A percentile compares a stretch with the other conserved stretches of the same genome.
phyloP scores from a whole-genome alignment of 306 rosid species.

The Medicago lupulina region DNA sequence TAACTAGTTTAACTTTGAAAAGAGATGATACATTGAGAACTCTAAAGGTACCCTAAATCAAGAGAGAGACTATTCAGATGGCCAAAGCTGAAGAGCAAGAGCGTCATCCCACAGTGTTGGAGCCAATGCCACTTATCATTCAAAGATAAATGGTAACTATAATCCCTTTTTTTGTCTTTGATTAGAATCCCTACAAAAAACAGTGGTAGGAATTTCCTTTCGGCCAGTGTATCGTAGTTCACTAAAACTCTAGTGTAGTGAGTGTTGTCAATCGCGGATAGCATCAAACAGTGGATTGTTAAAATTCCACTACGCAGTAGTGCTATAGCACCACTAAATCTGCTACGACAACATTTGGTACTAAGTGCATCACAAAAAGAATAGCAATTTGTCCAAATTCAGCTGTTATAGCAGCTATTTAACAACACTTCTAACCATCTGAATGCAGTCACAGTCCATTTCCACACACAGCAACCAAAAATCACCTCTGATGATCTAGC shows the following conservation, averaged over 20 bases:
- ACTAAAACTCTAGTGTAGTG: too few species aligned
- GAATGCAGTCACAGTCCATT: not conserved
- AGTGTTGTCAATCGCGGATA: not conserved
- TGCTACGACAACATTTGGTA: too few species aligned
- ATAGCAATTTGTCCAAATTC: too few species aligned
- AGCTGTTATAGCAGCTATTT: too few species aligned
- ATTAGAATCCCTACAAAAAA: constrained; percentile 8
- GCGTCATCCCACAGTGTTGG: not conserved
- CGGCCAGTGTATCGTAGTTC: not conserved
- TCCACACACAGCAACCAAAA: not conserved
- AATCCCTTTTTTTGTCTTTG: not conserved
- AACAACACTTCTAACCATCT: not conserved
- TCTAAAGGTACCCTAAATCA: not conserved
- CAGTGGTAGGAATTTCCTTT: not conserved
- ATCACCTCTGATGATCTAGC: not conserved
- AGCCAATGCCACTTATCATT: constrained; percentile 22
- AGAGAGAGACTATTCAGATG: constrained; percentile 17
- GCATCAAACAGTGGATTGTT: too few species aligned
- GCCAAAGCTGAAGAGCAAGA: not conserved
- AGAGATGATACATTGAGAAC: not conserved
- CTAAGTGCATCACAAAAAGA: too few species aligned
- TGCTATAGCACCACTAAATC: too few species aligned
- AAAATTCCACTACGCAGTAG: too few species aligned
- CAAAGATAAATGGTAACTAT: constrained; percentile 4
- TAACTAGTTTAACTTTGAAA: constrained; percentile 16